Conservation (phyloP, 495 filamentous ascomycete genomes). For the Neurospora intermedia region DNA sequence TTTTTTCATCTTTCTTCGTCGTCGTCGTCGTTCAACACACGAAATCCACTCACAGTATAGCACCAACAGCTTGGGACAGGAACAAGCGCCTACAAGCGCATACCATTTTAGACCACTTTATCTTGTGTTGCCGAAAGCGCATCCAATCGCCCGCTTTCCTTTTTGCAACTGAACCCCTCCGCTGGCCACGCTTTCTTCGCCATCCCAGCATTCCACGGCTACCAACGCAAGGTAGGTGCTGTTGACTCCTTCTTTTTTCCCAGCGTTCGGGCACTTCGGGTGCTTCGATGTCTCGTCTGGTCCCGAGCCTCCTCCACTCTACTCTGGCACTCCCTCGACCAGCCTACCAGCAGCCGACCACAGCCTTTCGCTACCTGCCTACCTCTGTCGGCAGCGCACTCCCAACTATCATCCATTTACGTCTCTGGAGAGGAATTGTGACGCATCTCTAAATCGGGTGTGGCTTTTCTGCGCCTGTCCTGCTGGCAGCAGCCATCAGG, state of each 20-base stretch:
- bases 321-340: not conserved
- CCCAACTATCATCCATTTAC: not conserved
- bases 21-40: not conserved
- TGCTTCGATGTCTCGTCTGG: not conserved
- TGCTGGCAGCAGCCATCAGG: not conserved
- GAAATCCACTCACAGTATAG: not conserved
- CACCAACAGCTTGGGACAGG: not conserved
- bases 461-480: not conserved
- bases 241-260: not conserved
- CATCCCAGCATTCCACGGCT: not conserved
- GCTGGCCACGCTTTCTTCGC: not conserved
- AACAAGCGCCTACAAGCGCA: not conserved
- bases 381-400: not conserved
- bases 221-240: not conserved
- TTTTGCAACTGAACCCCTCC: not conserved
- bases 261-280: not conserved
- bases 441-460: not conserved
- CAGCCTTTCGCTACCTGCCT: not conserved
- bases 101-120: not conserved
- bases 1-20: not conserved
- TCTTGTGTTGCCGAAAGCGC: not conserved
- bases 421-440: not conserved
- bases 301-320: not conserved
- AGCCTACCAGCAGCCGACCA: not conserved
- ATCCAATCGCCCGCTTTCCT: not conserved